phyloP scores from a whole-genome alignment of 2,329 filamentous ascomycete genomes.

The Allantophomopsis lycopodina region DNA sequence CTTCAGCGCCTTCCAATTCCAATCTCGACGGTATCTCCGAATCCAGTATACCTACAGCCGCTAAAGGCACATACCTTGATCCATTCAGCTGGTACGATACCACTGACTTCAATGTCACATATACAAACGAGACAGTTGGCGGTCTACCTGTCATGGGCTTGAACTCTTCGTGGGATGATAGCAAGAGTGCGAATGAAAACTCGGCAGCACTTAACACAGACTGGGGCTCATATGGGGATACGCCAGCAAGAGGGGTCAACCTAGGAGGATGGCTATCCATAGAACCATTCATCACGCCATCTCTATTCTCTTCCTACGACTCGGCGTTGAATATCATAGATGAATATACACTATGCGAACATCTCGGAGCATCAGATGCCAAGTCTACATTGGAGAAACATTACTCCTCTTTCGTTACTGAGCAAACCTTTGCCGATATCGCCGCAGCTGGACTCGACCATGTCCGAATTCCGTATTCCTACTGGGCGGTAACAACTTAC shows the following conservation, averaged over 20 bases:
- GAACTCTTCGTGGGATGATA: slow-evolving; percentile 76
- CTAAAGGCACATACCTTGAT: slow-evolving; percentile 66
- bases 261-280: slow-evolving; percentile 87
- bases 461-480: slow-evolving; percentile 88
- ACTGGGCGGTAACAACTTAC: slow-evolving; percentile 86
- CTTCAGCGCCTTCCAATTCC: slow-evolving; percentile 19
- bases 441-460: slow-evolving; percentile 83
- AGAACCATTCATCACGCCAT: slow-evolving; percentile 92
- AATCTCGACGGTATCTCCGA: slow-evolving; percentile 38
- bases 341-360: slow-evolving; percentile 66
- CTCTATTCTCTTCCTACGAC: slow-evolving; percentile 62
- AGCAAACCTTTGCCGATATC: slow-evolving; percentile 74
- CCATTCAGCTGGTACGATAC: slow-evolving; percentile 90
- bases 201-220: slow-evolving; percentile 63
- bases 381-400: slow-evolving; percentile 69
- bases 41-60: slow-evolving; percentile 36
- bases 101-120: slow-evolving; percentile 84
- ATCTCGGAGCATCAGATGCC: slow-evolving; percentile 53
- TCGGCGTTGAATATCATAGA: slow-evolving; percentile 53
- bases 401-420: slow-evolving; percentile 79
- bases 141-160: slow-evolving; percentile 86
- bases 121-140: slow-evolving; percentile 73
- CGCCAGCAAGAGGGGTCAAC: slow-evolving; percentile 80
- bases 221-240: slow-evolving; percentile 65
- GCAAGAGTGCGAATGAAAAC: slow-evolving; percentile 59